Percentiles rank a stretch among this genome's conserved stretches.
Evolutionary conservation across 768 basidiomycete genomes (phyloP).

Genomic region (Sutorius australiensis): DNA sequence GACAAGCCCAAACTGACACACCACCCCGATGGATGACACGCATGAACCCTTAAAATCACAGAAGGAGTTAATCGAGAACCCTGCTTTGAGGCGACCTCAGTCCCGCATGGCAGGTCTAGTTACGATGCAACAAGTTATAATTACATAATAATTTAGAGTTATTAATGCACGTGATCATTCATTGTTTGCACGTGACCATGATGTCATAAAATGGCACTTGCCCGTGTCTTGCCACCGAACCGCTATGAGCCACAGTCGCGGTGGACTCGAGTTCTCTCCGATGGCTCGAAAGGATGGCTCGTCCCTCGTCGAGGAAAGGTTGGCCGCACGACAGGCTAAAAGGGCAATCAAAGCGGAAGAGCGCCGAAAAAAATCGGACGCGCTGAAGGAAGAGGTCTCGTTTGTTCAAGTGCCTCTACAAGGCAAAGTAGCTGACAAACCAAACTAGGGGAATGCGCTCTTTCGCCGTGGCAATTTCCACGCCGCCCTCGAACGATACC

Average conservation of each 20-base stretch:
- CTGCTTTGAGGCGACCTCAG: no score
- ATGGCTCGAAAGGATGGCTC: not conserved
- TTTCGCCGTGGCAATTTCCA: conserved; percentile 38
- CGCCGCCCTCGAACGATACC: conserved; percentile 40
- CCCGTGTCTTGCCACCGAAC: not conserved
- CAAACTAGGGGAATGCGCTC: conserved; percentile 39
- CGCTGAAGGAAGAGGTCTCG: conserved; percentile 29
- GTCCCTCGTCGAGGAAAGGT: not conserved
- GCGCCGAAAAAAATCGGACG: conserved; percentile 24
- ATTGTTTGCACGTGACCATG: not conserved
- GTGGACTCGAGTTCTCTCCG: not conserved
- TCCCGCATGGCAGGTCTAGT: no score
- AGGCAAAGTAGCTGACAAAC: not conserved
- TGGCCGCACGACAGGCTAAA: conserved; percentile 9
- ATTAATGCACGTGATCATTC: not conserved
- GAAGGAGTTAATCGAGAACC: no score
- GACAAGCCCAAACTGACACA: no score
- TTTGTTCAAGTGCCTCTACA: not conserved
- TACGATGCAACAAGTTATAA: no score
- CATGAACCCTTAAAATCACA: no score
- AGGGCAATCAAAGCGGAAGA: conserved; percentile 17
- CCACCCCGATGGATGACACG: no score
- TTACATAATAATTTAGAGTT: not conserved
- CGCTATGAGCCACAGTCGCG: not conserved
- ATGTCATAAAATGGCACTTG: not conserved